phyloP scores from a whole-genome alignment of 2,329 filamentous ascomycete species.

The Hortaea sp. region DNA sequence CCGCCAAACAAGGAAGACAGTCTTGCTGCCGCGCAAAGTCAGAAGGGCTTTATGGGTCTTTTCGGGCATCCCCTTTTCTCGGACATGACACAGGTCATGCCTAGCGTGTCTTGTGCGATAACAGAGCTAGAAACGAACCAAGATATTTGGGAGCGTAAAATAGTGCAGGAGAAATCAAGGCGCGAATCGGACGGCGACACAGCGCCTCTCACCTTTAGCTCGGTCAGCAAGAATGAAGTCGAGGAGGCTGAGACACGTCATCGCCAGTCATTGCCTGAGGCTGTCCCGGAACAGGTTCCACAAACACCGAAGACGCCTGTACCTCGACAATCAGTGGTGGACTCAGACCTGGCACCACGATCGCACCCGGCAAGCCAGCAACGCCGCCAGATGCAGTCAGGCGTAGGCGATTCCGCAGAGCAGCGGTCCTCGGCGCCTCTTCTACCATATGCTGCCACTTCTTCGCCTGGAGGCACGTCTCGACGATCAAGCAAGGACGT shows the following conservation, averaged over 20 bases:
- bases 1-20: slow-evolving; percentile 74
- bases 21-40: slow-evolving; percentile 71
- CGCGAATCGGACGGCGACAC: slow-evolving; percentile 18
- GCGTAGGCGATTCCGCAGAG: slow-evolving; percentile 11
- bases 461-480: slow-evolving; percentile 16
- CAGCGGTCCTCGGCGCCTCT: slow-evolving; percentile 18
- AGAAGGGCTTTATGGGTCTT: slow-evolving; percentile 93
- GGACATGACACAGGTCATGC: slow-evolving; percentile 75
- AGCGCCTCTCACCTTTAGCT: slow-evolving; percentile 18
- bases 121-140: slow-evolving; percentile 73
- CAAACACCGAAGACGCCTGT: slow-evolving; percentile 14
- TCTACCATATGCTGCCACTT: slow-evolving; percentile 11
- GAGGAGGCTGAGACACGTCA: slow-evolving; percentile 20
- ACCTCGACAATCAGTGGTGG: slow-evolving; percentile 10
- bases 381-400: slow-evolving; percentile 14
- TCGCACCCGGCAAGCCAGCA: slow-evolving; percentile 17
- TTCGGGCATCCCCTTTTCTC: slow-evolving; percentile 90
- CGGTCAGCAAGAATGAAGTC: slow-evolving; percentile 20
- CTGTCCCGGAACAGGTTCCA: slow-evolving; percentile 10
- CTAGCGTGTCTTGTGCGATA: slow-evolving; percentile 73
- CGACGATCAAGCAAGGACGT: slow-evolving; percentile 28
- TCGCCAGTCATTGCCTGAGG: slow-evolving; percentile 19
- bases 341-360: slow-evolving; percentile 6
- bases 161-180: slow-evolving; percentile 53
- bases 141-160: slow-evolving; percentile 57